phyloP scores from a whole-genome alignment of 345 rosid genomes.

The Gossypioides kirkii region DNA sequence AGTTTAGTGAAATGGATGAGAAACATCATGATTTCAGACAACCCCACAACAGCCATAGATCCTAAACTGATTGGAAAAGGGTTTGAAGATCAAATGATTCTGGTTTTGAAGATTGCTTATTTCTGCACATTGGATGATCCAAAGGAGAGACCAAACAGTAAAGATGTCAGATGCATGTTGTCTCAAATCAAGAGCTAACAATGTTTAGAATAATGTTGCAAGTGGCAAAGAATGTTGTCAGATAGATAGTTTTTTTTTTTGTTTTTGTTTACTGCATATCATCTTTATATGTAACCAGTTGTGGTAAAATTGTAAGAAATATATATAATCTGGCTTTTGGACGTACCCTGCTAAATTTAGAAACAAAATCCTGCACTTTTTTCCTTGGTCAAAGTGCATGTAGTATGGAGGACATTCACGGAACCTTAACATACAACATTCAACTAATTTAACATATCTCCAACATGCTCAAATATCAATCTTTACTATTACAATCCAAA shows the following conservation, averaged over 20 bases:
- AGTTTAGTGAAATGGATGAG: conserved; percentile 78
- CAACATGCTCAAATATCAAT: too few species aligned
- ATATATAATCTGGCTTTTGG: background rate
- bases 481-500: too few species aligned
- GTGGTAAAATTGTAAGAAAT: conserved; percentile 1
- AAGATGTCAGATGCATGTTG: conserved; percentile 76
- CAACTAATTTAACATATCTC: too few species aligned
- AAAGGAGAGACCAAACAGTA: conserved; percentile 82
- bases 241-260: background rate
- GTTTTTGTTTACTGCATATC: background rate
- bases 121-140: conserved; percentile 78
- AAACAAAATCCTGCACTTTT: too few species aligned
- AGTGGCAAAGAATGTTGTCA: background rate
- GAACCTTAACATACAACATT: too few species aligned
- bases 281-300: background rate
- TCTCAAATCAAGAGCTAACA: conserved; percentile 48
- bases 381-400: too few species aligned
- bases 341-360: background rate
- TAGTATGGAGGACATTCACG: too few species aligned
- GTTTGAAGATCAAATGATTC: conserved; percentile 69
- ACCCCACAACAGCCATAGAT: conserved; percentile 67
- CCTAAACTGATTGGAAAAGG: conserved; percentile 50
- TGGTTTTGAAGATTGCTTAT: conserved; percentile 82
- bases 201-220: background rate
- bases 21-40: conserved; percentile 56